phyloP scores from a whole-genome alignment of 805 yeast species.

The Candida broadrunensis region DNA sequence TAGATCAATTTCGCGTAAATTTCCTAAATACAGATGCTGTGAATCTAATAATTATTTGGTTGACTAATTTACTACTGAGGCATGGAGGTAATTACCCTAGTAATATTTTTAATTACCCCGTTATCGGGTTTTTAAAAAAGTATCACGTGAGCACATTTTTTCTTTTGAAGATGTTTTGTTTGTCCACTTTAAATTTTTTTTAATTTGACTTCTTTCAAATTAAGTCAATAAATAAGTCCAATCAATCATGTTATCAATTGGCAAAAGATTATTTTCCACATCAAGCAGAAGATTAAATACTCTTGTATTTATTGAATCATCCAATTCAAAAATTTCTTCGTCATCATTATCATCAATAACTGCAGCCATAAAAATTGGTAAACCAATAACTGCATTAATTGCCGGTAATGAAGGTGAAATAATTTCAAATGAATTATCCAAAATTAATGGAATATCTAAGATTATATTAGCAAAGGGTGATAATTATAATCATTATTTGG shows the following conservation, averaged over 20 bases:
- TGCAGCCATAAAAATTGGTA: constrained; percentile 76
- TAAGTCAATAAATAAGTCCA: too few species aligned
- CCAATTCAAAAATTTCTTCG: constrained; percentile 54
- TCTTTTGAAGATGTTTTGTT: too few species aligned
- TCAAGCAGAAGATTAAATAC: constrained; percentile 40
- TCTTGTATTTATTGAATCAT: constrained; percentile 70
- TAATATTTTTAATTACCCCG: too few species aligned
- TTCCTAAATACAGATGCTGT: too few species aligned
- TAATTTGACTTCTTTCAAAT: too few species aligned
- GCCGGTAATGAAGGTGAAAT: constrained; percentile 61
- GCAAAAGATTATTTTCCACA: constrained; percentile 47
- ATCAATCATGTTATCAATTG: constrained; percentile 2
- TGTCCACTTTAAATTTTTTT: too few species aligned
- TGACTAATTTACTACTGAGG: too few species aligned
- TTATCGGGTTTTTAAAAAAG: too few species aligned
- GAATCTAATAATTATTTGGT: too few species aligned
- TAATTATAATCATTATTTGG: constrained; percentile 65
- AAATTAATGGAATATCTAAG: constrained; percentile 51
- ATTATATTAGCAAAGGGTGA: constrained; percentile 57
- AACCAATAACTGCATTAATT: constrained; percentile 76
- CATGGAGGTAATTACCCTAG: too few species aligned
- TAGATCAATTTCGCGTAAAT: too few species aligned
- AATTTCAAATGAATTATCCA: constrained; percentile 45
- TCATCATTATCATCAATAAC: constrained; percentile 68
- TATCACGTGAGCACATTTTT: too few species aligned